A percentile compares a stretch with the other conserved stretches of the same genome.
These are phyloP conservation scores for Mercurialis annua DNA, from an alignment of 345 rosid species.

Conservation along the genomic window DNA sequence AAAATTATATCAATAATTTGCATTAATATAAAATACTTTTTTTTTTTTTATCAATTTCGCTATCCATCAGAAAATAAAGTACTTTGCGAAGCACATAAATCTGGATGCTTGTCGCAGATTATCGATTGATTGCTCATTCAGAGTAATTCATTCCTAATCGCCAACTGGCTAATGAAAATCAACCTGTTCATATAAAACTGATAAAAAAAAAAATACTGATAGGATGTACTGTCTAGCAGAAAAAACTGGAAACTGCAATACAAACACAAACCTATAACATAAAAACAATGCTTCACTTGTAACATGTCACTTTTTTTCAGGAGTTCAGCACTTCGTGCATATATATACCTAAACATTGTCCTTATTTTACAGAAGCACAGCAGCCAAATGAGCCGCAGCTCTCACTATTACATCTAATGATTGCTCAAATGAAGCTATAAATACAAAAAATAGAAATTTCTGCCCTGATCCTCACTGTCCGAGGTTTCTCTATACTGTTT, in stretches of 20 bases:
- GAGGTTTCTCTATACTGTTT: conserved; percentile 4
- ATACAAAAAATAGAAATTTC: background rate
- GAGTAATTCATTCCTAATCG: too few relatives aligned
- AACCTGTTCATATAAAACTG: too few relatives aligned
- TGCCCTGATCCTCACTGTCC: background rate
- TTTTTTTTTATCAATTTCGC: too few relatives aligned
- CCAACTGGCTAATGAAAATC: too few relatives aligned
- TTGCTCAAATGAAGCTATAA: background rate
- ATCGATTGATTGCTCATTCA: too few relatives aligned
- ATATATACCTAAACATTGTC: background rate
- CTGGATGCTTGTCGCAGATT: too few relatives aligned
- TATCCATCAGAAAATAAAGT: too few relatives aligned
- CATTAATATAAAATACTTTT: too few relatives aligned
- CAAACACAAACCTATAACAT: background rate
- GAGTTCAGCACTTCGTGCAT: conserved; percentile 7
- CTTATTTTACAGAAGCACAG: conserved; percentile 9
- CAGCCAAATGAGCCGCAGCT: conserved; percentile 6
- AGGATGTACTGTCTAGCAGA: background rate
- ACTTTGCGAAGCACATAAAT: too few relatives aligned
- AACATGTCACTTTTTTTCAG: background rate
- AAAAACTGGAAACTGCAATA: background rate
- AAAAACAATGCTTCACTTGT: background rate
- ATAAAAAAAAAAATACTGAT: too few relatives aligned
- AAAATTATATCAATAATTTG: too few relatives aligned
- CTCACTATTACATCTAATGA: background rate